Conservation (phyloP, 352 stramenopile species). For the Saprolegnia parasitica region DNA sequence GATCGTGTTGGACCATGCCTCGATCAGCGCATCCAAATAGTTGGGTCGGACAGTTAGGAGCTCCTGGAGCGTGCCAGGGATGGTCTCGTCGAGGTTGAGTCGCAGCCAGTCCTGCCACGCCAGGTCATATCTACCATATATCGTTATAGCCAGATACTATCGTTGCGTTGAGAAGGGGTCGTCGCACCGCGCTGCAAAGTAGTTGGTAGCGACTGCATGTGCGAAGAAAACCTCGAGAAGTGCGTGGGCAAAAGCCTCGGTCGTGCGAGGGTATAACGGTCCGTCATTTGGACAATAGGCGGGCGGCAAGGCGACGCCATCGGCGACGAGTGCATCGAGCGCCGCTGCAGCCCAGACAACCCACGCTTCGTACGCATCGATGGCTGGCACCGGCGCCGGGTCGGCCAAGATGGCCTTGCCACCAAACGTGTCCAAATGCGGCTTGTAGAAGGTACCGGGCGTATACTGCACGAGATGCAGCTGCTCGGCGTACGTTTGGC, state of each 20-base stretch:
- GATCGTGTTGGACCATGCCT: neutral
- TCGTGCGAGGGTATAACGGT: too few species aligned
- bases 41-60: conserved; percentile 32
- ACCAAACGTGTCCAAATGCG: conserved; percentile 27
- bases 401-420: conserved; percentile 1
- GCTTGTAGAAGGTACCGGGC: conserved; percentile 21
- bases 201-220: conserved; percentile 41
- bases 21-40: neutral
- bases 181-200: conserved; percentile 44
- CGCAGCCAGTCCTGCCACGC: conserved; percentile 53
- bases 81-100: conserved; percentile 41
- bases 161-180: neutral
- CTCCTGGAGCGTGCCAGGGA: conserved; percentile 42
- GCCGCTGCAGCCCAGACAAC: conserved; percentile 41
- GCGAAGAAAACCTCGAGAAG: conserved; percentile 51
- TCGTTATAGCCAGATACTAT: neutral
- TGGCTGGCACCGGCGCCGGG: conserved; percentile 33
- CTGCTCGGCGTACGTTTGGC: conserved; percentile 16
- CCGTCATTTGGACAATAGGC: too few species aligned
- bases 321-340: conserved; percentile 40
- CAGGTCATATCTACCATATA: conserved; percentile 32
- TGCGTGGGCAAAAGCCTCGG: conserved; percentile 42
- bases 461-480: conserved; percentile 22
- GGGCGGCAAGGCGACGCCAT: too few species aligned
- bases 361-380: conserved; percentile 42